phyloP scores from a whole-genome alignment of 192 early-diverging fungal genomes.

The Coemansia sp. region DNA sequence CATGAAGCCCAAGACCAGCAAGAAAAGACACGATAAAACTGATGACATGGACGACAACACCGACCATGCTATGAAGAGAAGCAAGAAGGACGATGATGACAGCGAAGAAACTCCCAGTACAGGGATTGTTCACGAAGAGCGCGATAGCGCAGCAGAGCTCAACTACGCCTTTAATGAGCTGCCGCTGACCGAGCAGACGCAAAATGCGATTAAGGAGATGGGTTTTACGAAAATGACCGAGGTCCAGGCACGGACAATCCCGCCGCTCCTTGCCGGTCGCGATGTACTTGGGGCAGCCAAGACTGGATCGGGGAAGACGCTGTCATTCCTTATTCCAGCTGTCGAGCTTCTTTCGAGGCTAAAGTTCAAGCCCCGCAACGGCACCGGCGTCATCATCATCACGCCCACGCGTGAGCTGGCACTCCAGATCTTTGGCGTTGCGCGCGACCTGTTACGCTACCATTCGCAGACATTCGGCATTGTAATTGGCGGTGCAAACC shows the following conservation, averaged over 20 bases:
- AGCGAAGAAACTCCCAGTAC: neutral
- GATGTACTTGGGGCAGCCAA: slow-evolving; percentile 99
- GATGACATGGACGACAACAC: slow-evolving; percentile 1
- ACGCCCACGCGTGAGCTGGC: slow-evolving; percentile 98
- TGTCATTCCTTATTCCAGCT: slow-evolving; percentile 95
- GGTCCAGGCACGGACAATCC: slow-evolving; percentile 94
- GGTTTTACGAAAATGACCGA: slow-evolving; percentile 95
- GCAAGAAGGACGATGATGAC: slow-evolving; percentile 6
- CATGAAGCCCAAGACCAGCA: slow-evolving; percentile 9
- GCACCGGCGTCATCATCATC: slow-evolving; percentile 92
- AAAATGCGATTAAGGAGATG: slow-evolving; percentile 85
- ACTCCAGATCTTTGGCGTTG: slow-evolving; percentile 98
- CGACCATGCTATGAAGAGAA: slow-evolving; percentile 12
- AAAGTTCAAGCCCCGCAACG: slow-evolving; percentile 97
- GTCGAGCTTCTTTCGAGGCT: slow-evolving; percentile 86
- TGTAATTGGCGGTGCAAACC: slow-evolving; percentile 97
- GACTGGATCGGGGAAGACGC: slow-evolving; percentile 95
- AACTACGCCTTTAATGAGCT: slow-evolving; percentile 72
- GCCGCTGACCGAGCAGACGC: slow-evolving; percentile 76
- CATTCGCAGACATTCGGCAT: slow-evolving; percentile 98
- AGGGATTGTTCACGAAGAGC: neutral
- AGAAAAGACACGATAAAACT: slow-evolving; percentile 8
- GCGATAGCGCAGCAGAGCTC: neutral
- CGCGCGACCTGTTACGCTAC: slow-evolving; percentile 90
- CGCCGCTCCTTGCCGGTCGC: slow-evolving; percentile 90